These are phyloP conservation scores for Datisca glomerata DNA, from an alignment of 306 rosid species.

Conservation along the genomic window DNA sequence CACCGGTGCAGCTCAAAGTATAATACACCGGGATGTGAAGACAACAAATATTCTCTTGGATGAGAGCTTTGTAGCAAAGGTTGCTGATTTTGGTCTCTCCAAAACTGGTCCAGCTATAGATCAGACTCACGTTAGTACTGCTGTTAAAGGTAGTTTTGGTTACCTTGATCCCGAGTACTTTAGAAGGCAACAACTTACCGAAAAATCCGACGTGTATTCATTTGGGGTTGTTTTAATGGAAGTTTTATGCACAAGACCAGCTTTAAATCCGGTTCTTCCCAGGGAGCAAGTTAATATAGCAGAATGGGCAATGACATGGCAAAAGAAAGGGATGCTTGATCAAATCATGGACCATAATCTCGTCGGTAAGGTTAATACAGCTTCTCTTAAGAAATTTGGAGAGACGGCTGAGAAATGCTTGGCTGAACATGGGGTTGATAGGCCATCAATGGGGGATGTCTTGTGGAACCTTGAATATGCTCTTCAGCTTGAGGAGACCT, in stretches of 20 bases:
- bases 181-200: too few species aligned
- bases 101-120: conserved; percentile 89
- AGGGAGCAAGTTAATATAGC: conserved; percentile 87
- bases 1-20: conserved; percentile 87
- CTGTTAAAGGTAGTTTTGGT: too few species aligned
- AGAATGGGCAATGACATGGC: conserved; percentile 87
- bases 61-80: too few species aligned
- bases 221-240: conserved; percentile 1
- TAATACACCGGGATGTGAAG: conserved; percentile 92
- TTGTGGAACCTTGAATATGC: conserved; percentile 85
- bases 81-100: conserved; percentile 94
- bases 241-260: conserved; percentile 70
- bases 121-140: conserved; percentile 95
- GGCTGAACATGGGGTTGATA: conserved; percentile 73
- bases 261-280: conserved; percentile 78
- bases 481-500: conserved; percentile 71
- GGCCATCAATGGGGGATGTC: conserved; percentile 88
- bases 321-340: conserved; percentile 80
- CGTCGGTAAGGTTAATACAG: conserved; percentile 56
- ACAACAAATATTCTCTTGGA: too few species aligned
- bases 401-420: too few species aligned
- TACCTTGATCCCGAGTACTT: too few species aligned
- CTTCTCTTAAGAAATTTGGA: too few species aligned
- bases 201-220: too few species aligned
- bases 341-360: conserved; percentile 74